phyloP scores from a whole-genome alignment of 192 early-diverging fungal species.

The Backusella tuberculispora region DNA sequence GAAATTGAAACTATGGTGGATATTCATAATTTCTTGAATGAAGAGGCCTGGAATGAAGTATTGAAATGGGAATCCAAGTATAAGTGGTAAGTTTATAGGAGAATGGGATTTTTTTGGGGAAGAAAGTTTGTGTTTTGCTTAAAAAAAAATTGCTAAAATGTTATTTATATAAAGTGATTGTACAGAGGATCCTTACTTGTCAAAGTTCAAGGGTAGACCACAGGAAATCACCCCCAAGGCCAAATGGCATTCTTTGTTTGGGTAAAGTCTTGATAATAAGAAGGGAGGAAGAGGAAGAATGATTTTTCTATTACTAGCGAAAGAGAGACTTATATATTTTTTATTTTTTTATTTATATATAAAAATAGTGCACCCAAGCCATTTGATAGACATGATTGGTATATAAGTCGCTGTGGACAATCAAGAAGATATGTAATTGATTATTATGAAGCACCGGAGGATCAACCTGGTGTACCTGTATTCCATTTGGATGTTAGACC shows the following conservation, averaged over 20 bases:
- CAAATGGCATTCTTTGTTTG: slow-evolving; percentile 62
- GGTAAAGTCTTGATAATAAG: slow-evolving; percentile 52
- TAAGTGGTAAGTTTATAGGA: slow-evolving; percentile 48
- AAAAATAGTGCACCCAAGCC: slow-evolving; percentile 73
- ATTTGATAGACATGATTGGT: slow-evolving; percentile 99
- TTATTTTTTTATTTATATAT: not conserved
- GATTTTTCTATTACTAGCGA: not conserved
- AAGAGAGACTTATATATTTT: not conserved
- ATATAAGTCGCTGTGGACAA: slow-evolving; percentile 87
- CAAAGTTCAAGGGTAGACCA: slow-evolving; percentile 87
- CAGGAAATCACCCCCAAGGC: slow-evolving; percentile 76
- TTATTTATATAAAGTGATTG: slow-evolving; percentile 31
- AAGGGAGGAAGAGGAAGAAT: not conserved
- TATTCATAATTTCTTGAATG: slow-evolving; percentile 98
- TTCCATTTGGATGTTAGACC: slow-evolving; percentile 96
- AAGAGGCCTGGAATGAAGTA: slow-evolving; percentile 94
- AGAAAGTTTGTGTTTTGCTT: not conserved
- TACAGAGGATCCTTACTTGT: slow-evolving; percentile 60
- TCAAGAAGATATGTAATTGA: slow-evolving; percentile 96
- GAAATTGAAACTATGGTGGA: slow-evolving; percentile 91
- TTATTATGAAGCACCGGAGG: slow-evolving; percentile 84
- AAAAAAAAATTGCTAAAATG: not conserved
- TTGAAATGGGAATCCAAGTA: slow-evolving; percentile 87
- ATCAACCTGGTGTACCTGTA: slow-evolving; percentile 70
- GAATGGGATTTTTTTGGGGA: too few species aligned